These are phyloP conservation scores for Pichia californica DNA, from an alignment of 805 yeast species.

Conservation along the genomic window DNA sequence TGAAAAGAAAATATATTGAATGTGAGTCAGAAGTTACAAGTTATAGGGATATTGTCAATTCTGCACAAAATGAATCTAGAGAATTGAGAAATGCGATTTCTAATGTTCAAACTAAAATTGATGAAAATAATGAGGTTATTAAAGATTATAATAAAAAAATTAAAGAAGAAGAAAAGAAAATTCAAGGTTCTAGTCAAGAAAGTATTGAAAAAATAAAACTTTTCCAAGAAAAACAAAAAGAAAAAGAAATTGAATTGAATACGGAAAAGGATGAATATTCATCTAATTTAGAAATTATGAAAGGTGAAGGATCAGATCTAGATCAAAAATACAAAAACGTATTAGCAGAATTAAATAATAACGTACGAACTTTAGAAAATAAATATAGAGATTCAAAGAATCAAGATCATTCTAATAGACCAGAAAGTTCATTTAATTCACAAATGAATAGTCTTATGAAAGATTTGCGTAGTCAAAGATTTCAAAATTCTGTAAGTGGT, in stretches of 20 bases:
- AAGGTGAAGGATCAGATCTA: conserved; percentile 20
- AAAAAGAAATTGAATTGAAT: conserved; percentile 10
- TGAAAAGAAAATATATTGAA: not conserved
- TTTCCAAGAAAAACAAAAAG: conserved; percentile 15
- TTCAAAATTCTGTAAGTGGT: conserved; percentile 59
- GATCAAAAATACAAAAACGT: conserved; percentile 1
- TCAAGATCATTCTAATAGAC: conserved; percentile 13
- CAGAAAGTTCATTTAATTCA: conserved; percentile 44
- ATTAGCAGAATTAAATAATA: not conserved
- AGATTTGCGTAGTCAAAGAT: conserved; percentile 34
- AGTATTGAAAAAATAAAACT: conserved; percentile 30
- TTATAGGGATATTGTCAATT: conserved; percentile 11
- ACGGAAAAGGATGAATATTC: conserved; percentile 13
- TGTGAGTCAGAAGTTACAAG: not conserved
- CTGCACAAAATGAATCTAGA: conserved; percentile 15
- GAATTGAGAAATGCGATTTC: conserved; percentile 3
- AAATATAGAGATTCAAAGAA: conserved; percentile 5
- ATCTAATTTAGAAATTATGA: conserved; percentile 9
- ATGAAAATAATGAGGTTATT: not conserved
- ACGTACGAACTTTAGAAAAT: conserved; percentile 3
- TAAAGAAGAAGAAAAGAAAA: conserved; percentile 31
- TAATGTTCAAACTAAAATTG: conserved; percentile 14
- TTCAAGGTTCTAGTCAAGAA: conserved; percentile 39
- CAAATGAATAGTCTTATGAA: conserved; percentile 36
- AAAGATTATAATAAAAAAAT: conserved; percentile 16